Conservation (phyloP, 768 basidiomycete genomes). For the Leucocoprinus leucothites region DNA sequence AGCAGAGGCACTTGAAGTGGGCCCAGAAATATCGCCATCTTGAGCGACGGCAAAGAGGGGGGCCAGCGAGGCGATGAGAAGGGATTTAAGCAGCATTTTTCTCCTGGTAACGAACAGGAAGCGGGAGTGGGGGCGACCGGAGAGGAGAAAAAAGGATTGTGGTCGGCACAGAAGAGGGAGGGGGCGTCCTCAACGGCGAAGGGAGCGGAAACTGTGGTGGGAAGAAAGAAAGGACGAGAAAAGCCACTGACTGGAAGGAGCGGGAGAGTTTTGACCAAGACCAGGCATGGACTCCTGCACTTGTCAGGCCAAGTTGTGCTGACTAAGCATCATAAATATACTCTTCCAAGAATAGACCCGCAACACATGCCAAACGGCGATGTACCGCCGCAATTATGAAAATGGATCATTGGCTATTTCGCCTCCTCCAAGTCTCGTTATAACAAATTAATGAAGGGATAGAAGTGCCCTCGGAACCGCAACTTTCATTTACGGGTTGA, state of each 20-base stretch:
- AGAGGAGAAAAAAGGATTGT: neutral
- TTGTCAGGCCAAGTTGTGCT: neutral
- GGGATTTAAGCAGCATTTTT: conserved; percentile 17
- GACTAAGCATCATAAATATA: too few species aligned
- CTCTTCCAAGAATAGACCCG: too few species aligned
- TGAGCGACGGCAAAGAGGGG: conserved; percentile 39
- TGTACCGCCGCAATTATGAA: neutral
- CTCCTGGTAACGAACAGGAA: neutral
- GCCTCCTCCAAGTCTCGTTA: too few species aligned
- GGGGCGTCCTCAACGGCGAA: conserved; percentile 4
- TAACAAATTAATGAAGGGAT: too few species aligned
- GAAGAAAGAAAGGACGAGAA: neutral
- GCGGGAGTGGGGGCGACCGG: neutral
- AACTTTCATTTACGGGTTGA: too few species aligned
- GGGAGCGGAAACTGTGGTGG: neutral
- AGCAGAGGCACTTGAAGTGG: conserved; percentile 47
- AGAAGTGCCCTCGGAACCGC: too few species aligned
- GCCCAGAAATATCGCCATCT: conserved; percentile 54
- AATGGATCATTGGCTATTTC: neutral
- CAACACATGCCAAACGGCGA: too few species aligned
- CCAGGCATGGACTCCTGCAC: neutral
- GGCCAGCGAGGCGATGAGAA: conserved; percentile 24
- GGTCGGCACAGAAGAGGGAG: neutral
- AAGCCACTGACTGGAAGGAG: conserved; percentile 4
- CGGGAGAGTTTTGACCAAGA: neutral